Evolutionary conservation across 2,329 filamentous ascomycete species (phyloP), one percentile per base, ranked within the genome.

Genomic region (Cyclaneusma minus): DNA sequence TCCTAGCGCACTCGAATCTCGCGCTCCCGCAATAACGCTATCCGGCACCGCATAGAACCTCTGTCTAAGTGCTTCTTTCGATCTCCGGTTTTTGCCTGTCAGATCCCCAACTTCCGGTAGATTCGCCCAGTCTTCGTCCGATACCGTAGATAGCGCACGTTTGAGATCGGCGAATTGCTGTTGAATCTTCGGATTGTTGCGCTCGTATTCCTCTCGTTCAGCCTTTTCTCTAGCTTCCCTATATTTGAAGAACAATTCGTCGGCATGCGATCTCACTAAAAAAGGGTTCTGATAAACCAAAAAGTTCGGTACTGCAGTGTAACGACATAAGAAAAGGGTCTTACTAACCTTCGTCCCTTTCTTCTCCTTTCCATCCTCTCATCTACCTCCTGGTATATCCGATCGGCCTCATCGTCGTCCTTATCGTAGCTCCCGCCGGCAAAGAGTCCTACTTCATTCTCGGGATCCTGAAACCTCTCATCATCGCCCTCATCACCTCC

Each of bases 101-200:
- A 95, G 64, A 51, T 98, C 89, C 42, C 91, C 89, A 17, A 94
- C 87, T 44, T 98, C 91, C 4, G 89, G 91, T 21, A 98, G 62
- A 43, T 74, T 91, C 20, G 83, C 84, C 89, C 89, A 98, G 42
- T 98, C 85, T 35, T 98, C 87, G 48, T 95, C 87, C 22, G 81
- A 80, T 15, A 98, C 79, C 5, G 75, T 79, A 21, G 80, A 77
- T 19, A 98, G 65, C 4, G 82, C 83, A 44, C 91, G 71, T 55
- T 98, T 98, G 27, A 95, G 58, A 43, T 95, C 89, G 47, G 85
- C 84, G 50, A 98, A 98, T 51, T 98, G 89, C 40, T 94, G 82
- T 47, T 92, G 82, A 27, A 98, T 94, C 55, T 95, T 98, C 9
- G 89, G 89, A 49, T 98, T 95, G 51, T 93, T 87, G 41, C 78